Evolutionary conservation across 139 green algal genomes (phyloP), one percentile per base, ranked within the genome.

Genomic region (Astrephomene gubernaculifera): DNA sequence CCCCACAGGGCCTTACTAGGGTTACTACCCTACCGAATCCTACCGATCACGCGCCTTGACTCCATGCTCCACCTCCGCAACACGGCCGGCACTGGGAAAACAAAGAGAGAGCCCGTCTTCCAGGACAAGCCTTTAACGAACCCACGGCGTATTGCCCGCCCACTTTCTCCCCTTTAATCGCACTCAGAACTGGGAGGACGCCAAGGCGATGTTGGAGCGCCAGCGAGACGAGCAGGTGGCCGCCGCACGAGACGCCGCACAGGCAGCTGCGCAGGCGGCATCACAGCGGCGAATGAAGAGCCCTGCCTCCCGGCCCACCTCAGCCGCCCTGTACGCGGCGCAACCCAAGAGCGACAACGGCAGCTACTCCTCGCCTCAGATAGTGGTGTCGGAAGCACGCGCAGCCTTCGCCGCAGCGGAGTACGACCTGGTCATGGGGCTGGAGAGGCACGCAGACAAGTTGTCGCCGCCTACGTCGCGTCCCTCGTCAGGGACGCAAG

Each of bases 201-300:
- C 75, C n/a, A 88, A 90, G 44, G 53, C 67, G 7, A 31, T 29
- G 19, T 45, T 88, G 43, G 81, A 88, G 76, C 10, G 27, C 25
- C 72, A 90, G 61, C 81, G 82, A 2, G 73, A 80, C 31, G 87
- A 90, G 31, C 71, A 73, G 44, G 22, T 75, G 12, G 43, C 79
- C 64, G 79, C 43, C 38, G 68, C 68, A 19, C n/a, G 65, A 27
- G 25, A n/a, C 63, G 63, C 29, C 38, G 54, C n/a, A n/a, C n/a
- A n/a, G n/a, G n/a, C n/a, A n/a, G n/a, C n/a, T n/a, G n/a, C n/a
- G n/a, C n/a, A n/a, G n/a, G n/a, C n/a, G n/a, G n/a, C n/a, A n/a
- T n/a, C n/a, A n/a, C n/a, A n/a, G n/a, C n/a, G n/a, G n/a, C n/a
- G n/a, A n/a, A n/a, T n/a, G n/a, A n/a, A n/a, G n/a, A n/a, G n/a